Conservation (phyloP, 495 filamentous ascomycete species). For the Recurvomyces mirabilis region DNA sequence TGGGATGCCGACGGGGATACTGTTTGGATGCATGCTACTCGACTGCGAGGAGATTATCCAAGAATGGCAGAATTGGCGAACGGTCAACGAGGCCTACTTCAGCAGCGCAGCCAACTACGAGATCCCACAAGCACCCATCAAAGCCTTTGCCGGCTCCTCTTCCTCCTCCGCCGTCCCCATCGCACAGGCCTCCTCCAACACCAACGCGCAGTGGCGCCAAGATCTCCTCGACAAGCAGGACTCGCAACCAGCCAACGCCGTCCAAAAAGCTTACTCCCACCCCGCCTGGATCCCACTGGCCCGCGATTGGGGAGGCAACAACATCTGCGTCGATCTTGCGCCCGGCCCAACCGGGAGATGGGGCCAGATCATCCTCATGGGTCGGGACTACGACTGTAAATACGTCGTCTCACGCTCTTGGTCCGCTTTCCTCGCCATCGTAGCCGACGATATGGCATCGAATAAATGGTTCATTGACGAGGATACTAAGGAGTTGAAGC, state of each 20-base stretch:
- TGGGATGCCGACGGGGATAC: slow-evolving; percentile 78
- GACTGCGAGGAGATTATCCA: slow-evolving; percentile 98
- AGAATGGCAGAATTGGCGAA: slow-evolving; percentile 94
- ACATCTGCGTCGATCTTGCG: slow-evolving; percentile 85
- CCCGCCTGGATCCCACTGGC: slow-evolving; percentile 93
- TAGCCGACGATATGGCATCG: slow-evolving; percentile 81
- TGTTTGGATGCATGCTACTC: slow-evolving; percentile 89
- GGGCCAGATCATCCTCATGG: slow-evolving; percentile 95
- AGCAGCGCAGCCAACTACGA: slow-evolving; percentile 27
- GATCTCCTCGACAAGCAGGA: slow-evolving; percentile 78
- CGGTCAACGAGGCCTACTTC: slow-evolving; percentile 82
- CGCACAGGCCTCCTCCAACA: slow-evolving; percentile 30
- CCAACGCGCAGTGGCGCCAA: slow-evolving; percentile 64
- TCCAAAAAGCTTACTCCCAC: slow-evolving; percentile 90
- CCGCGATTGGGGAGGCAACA: slow-evolving; percentile 97
- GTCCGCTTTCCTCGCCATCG: slow-evolving; percentile 71
- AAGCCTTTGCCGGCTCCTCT: slow-evolving; percentile 55
- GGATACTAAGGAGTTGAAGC: slow-evolving; percentile 79
- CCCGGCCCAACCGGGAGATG: slow-evolving; percentile 83
- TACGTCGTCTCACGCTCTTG: slow-evolving; percentile 92
- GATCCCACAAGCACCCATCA: slow-evolving; percentile 48
- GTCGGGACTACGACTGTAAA: slow-evolving; percentile 96
- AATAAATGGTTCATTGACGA: slow-evolving; percentile 84
- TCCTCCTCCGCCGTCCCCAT: slow-evolving; percentile 32
- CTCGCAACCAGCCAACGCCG: slow-evolving; percentile 70